Conservation (phyloP, 2,329 filamentous ascomycete species). For the Rutstroemia sp. region DNA sequence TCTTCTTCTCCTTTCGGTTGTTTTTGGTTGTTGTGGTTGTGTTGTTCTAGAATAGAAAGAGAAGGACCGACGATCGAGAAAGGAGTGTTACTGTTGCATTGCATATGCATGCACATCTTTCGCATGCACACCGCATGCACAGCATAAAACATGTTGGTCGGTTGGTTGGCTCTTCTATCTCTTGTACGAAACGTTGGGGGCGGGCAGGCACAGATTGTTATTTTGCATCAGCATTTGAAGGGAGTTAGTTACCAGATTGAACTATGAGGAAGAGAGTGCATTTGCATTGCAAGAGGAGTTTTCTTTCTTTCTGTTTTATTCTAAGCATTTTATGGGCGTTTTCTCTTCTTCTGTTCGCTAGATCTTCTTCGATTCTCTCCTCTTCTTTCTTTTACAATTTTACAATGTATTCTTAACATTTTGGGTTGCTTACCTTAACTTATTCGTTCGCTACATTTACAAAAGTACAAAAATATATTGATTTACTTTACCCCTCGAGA, state of each 20-base stretch:
- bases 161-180: no score
- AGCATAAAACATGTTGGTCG: background rate
- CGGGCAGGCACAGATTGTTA: background rate
- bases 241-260: background rate
- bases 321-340: background rate
- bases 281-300: background rate
- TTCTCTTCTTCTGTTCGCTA: background rate
- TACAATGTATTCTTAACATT: no score
- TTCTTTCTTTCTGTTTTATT: background rate
- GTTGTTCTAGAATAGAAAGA: background rate
- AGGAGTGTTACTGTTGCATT: background rate
- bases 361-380: background rate
- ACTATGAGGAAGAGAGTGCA: background rate
- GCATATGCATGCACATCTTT: background rate
- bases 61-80: background rate
- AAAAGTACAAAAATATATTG: no score
- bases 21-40: background rate
- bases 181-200: no score
- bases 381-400: background rate
- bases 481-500: no score
- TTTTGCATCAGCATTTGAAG: background rate
- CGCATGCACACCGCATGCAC: background rate
- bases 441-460: background rate
- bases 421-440: no score
- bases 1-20: background rate